A percentile compares a stretch with the other conserved stretches of the same genome.
Conservation (phyloP, 2,329 filamentous ascomycete genomes). For the Penicillium paneum region DNA sequence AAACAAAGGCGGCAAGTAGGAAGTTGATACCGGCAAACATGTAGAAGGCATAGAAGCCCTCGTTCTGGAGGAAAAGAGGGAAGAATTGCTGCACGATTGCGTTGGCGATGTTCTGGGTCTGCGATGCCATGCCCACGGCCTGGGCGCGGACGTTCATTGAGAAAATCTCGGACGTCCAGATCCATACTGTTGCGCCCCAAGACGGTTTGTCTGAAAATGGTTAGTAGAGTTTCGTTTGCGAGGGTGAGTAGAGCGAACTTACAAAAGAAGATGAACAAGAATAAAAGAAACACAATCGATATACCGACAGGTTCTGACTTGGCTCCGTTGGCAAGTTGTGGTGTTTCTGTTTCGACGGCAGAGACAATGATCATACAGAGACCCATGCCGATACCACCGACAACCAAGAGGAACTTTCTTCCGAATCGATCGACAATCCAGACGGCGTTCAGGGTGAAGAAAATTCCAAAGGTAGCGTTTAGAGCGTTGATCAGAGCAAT, state of each 20-base stretch:
- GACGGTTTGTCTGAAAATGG: slow-evolving; percentile 58
- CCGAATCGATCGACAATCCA: slow-evolving; percentile 73
- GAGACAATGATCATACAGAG: slow-evolving; percentile 67
- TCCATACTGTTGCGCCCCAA: slow-evolving; percentile 69
- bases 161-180: slow-evolving; percentile 68
- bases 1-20: slow-evolving; percentile 51
- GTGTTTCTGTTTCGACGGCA: slow-evolving; percentile 57
- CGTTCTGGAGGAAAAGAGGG: slow-evolving; percentile 62
- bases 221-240: slow-evolving; percentile 23
- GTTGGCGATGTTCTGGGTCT: slow-evolving; percentile 64
- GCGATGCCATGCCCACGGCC: slow-evolving; percentile 64
- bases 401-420: slow-evolving; percentile 66
- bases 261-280: slow-evolving; percentile 58
- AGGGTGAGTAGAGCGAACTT: slow-evolving; percentile 8
- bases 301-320: slow-evolving; percentile 63
- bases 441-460: slow-evolving; percentile 70
- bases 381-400: slow-evolving; percentile 66
- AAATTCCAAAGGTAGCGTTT: slow-evolving; percentile 68
- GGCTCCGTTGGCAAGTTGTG: slow-evolving; percentile 46
- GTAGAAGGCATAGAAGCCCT: slow-evolving; percentile 55
- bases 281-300: slow-evolving; percentile 65
- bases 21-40: slow-evolving; percentile 55
- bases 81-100: slow-evolving; percentile 69
- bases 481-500: slow-evolving; percentile 72
- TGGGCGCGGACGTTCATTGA: slow-evolving; percentile 70